A percentile compares a stretch with the other conserved stretches of the same genome.
Evolutionary conservation across 495 filamentous ascomycete genomes (phyloP).

Genomic region (Talaromyces liani): DNA sequence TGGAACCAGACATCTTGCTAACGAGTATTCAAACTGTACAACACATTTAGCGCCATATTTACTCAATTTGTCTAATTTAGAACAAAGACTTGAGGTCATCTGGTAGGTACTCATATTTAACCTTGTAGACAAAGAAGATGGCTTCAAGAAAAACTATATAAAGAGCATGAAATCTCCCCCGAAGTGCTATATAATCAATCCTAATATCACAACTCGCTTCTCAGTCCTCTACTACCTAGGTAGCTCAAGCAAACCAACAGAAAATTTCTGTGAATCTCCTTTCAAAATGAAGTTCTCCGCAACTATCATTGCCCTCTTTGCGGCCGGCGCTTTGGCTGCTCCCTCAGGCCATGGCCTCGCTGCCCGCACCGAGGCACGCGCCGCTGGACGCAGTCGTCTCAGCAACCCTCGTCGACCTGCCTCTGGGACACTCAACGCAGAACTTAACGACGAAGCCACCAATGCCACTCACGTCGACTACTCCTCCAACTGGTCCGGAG

Average conservation of each 20-base stretch:
- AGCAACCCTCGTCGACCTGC: conserved; percentile 19
- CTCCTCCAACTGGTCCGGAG: conserved; percentile 56
- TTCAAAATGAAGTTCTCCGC: conserved; percentile 26
- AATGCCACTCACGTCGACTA: conserved; percentile 33
- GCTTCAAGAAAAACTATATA: background rate
- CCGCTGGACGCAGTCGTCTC: conserved; percentile 10
- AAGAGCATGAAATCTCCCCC: background rate
- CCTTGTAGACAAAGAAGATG: background rate
- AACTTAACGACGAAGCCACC: conserved; percentile 16
- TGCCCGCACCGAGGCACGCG: conserved; percentile 10
- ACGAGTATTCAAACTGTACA: background rate
- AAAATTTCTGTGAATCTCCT: background rate
- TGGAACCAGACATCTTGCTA: background rate
- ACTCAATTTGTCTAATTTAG: background rate
- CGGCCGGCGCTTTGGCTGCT: conserved; percentile 20
- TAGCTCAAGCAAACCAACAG: background rate
- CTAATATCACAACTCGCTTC: background rate
- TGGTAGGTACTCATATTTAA: background rate
- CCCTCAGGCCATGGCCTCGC: conserved; percentile 17
- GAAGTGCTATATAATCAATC: background rate
- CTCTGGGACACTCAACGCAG: background rate
- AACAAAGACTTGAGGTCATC: background rate
- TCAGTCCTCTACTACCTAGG: background rate
- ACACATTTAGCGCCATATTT: background rate
- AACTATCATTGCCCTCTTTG: conserved; percentile 15